A percentile compares a stretch with the other conserved stretches of the same genome.
phyloP scores from a whole-genome alignment of 2,329 filamentous ascomycete genomes.

The Clonostachys rosea region DNA sequence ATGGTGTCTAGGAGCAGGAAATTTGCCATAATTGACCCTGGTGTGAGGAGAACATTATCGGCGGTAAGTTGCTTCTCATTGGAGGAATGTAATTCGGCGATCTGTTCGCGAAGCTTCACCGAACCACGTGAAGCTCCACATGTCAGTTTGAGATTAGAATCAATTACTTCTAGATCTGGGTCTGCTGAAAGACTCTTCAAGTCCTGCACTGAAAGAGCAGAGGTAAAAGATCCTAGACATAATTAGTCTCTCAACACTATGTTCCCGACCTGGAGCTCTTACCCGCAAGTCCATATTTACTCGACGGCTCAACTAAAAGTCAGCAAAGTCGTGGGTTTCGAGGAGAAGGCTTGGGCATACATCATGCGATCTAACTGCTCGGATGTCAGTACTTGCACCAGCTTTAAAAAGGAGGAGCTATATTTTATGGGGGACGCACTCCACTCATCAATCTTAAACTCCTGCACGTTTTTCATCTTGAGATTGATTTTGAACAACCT shows the following conservation, averaged over 20 bases:
- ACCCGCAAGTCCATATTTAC: neutral
- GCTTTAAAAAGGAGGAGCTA: neutral
- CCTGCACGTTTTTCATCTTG: neutral
- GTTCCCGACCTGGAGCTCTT: neutral
- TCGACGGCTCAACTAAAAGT: neutral
- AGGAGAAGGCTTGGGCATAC: too few relatives aligned
- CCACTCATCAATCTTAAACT: neutral
- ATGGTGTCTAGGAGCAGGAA: constrained; percentile 73
- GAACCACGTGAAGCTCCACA: neutral
- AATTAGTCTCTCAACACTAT: neutral
- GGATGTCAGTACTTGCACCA: too few relatives aligned
- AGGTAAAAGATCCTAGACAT: neutral
- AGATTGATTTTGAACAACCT: neutral
- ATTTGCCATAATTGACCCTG: constrained; percentile 79
- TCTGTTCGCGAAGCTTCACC: neutral
- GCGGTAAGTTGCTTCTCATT: constrained; percentile 34
- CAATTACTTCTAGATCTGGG: neutral
- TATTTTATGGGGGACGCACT: neutral
- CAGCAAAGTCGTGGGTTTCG: too few relatives aligned
- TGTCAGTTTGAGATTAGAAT: neutral
- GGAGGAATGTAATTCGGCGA: neutral
- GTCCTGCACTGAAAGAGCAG: neutral
- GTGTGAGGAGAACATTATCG: constrained; percentile 70
- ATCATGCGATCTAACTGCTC: too few relatives aligned
- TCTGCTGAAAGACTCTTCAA: neutral